Base-by-base conservation (phyloP, 106 monocot genomes). In the Dactylorhiza incarnata region DNA sequence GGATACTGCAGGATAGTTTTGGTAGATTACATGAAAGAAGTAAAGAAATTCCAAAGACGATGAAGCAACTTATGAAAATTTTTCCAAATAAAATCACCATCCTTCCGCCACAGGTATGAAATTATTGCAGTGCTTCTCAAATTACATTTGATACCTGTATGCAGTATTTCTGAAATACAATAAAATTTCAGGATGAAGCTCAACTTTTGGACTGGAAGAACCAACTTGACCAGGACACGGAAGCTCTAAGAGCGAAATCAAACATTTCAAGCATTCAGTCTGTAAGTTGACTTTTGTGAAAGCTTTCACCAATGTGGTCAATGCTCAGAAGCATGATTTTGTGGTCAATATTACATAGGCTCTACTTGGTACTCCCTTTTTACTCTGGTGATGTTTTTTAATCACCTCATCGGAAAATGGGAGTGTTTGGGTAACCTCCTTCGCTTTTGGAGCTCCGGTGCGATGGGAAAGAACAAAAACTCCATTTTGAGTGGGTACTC, bases 51-150 rank as follows among this genome's bases (percentile, higher is more conserved):
- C 85, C 87, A 5, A 94, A 97, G 78, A 77, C 84, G 77, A 85
- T 87, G 85, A 97, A 94, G 79, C 93, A 97, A 58, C 81, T 97
- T 0, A 82, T 84, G 15, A 97, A 82, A 68, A 85, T 97, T 80
- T 97, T 97, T 62, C 97, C 94, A 24, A 97, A 94, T 72, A 97
- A 94, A 76, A 75, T 97, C 74, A 86, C 89, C 9, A 91, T 97
- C 43, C 87, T 88, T 26, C 65, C 83, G n/a, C 97, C 94, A 48
- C 97, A 94, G 94, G 97, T 97, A 59, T 76, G n/a, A 52, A 23
- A 17, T 10, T 3, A n/a, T 29, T 51, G n/a, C 51, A 6, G 26
- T 48, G 12, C 13, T 49, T 72, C n/a, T 69, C 26, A 65, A 44
- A 26, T 10, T 67, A 5, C 47, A 49, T 49, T 22, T 0, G 16